Evolutionary conservation across 768 basidiomycete species (phyloP).

Genomic region (Saitozyma podzolica): DNA sequence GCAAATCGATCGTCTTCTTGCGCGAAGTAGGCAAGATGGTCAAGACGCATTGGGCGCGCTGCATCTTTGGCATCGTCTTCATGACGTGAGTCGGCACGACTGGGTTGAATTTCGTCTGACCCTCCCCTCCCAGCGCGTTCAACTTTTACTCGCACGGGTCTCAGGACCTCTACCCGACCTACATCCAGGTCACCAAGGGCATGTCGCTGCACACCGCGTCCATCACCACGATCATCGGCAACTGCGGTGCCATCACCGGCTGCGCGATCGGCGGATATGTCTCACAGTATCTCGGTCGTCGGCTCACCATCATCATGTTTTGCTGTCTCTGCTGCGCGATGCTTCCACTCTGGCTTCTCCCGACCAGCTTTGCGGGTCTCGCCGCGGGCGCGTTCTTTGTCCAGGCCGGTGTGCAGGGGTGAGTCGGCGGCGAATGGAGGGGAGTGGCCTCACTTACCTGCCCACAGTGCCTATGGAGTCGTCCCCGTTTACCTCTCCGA

Average conservation of each 20-base stretch:
- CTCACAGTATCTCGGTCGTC: constrained; percentile 74
- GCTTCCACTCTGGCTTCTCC: constrained; percentile 71
- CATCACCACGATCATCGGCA: constrained; percentile 74
- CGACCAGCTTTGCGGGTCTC: constrained; percentile 64
- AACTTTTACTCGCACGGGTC: constrained; percentile 66
- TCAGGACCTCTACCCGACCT: constrained; percentile 36
- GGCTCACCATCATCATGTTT: constrained; percentile 60
- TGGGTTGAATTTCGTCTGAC: too few species aligned
- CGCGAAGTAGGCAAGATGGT: constrained; percentile 73
- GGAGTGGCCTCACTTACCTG: background rate
- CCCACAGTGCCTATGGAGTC: constrained; percentile 51
- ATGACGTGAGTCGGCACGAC: constrained; percentile 56
- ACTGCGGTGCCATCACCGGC: constrained; percentile 53
- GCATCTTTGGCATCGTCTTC: constrained; percentile 72
- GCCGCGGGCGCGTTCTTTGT: constrained; percentile 65
- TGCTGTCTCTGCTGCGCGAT: constrained; percentile 26
- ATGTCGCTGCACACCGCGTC: constrained; percentile 63
- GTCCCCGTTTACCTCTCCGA: constrained; percentile 80
- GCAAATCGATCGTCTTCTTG: constrained; percentile 70
- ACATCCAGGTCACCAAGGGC: constrained; percentile 58
- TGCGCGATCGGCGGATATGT: constrained; percentile 68
- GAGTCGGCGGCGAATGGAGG: constrained; percentile 62
- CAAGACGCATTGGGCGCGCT: constrained; percentile 52
- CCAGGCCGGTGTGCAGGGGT: constrained; percentile 83
- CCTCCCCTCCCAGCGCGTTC: constrained; percentile 52